These are phyloP conservation scores for Drosera spatulata DNA, from an alignment of 179 eudicot species.

Conservation along the genomic window DNA sequence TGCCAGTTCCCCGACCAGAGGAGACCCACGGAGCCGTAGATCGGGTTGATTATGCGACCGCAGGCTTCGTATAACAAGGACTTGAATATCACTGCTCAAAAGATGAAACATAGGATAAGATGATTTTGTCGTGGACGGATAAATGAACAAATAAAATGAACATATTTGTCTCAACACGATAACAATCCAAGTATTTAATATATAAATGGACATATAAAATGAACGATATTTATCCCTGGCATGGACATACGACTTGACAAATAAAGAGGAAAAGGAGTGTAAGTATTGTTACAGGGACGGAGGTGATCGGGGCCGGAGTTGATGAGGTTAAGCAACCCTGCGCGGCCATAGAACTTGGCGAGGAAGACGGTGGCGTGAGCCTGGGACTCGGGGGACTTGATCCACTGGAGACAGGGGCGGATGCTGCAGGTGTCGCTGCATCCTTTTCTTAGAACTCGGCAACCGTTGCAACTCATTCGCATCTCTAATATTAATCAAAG, in stretches of 20 bases:
- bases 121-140: too few relatives aligned
- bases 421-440: constrained; percentile 34
- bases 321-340: constrained; percentile 38
- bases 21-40: constrained; percentile 22
- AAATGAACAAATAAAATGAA: too few relatives aligned
- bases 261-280: too few relatives aligned
- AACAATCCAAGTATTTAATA: too few relatives aligned
- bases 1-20: constrained; percentile 20
- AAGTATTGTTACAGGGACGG: constrained; percentile 26
- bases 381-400: constrained; percentile 32
- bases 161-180: too few relatives aligned
- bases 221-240: too few relatives aligned
- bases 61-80: constrained; percentile 28
- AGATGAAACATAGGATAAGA: not conserved
- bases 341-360: constrained; percentile 48
- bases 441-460: constrained; percentile 37
- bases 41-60: constrained; percentile 27
- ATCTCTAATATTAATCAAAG: constrained; percentile 4
- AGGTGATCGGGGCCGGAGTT: constrained; percentile 32
- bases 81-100: constrained; percentile 17
- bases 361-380: constrained; percentile 45
- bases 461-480: constrained; percentile 42
- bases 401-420: constrained; percentile 38
- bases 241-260: too few relatives aligned
- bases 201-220: too few relatives aligned